Conservation (phyloP, 2,329 filamentous ascomycete species). For the Diaporthe citrichinensis region DNA sequence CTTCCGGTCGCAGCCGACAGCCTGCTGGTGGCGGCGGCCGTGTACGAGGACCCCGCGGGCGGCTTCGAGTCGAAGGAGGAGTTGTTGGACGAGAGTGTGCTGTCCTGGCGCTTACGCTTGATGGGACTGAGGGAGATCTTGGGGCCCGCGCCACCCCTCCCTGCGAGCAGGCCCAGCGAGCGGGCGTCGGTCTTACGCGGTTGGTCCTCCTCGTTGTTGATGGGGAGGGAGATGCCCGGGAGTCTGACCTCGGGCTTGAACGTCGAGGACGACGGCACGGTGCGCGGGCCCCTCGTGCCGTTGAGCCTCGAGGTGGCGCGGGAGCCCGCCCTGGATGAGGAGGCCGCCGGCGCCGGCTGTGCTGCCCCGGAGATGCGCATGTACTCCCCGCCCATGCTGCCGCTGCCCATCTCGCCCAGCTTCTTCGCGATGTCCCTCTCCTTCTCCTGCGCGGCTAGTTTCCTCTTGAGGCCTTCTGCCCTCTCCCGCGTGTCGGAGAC, state of each 20-base stretch:
- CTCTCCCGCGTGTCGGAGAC: slow-evolving; percentile 70
- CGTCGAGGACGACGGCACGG: slow-evolving; percentile 37
- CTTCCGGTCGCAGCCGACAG: background rate
- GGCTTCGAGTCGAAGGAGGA: slow-evolving; percentile 34
- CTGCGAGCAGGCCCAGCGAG: slow-evolving; percentile 58
- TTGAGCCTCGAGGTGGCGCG: slow-evolving; percentile 40
- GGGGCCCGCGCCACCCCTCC: slow-evolving; percentile 55
- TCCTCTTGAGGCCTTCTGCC: slow-evolving; percentile 76
- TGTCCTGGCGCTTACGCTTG: slow-evolving; percentile 73
- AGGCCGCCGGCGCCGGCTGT: background rate
- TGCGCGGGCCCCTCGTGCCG: slow-evolving; percentile 17
- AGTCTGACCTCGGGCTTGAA: slow-evolving; percentile 40
- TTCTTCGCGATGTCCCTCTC: slow-evolving; percentile 80
- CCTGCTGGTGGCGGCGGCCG: background rate
- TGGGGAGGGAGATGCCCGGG: slow-evolving; percentile 37
- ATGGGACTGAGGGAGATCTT: slow-evolving; percentile 70
- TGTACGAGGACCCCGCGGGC: background rate
- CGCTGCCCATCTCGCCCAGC: slow-evolving; percentile 72
- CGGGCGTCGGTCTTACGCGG: slow-evolving; percentile 58
- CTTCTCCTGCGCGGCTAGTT: slow-evolving; percentile 76
- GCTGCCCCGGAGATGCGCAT: slow-evolving; percentile 61
- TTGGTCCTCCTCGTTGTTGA: slow-evolving; percentile 43
- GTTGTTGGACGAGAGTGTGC: slow-evolving; percentile 56
- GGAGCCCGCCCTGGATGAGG: slow-evolving; percentile 31
- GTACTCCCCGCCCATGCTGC: slow-evolving; percentile 78